Conservation (phyloP, 192 early-diverging fungal species). For the Backusella westeae region DNA sequence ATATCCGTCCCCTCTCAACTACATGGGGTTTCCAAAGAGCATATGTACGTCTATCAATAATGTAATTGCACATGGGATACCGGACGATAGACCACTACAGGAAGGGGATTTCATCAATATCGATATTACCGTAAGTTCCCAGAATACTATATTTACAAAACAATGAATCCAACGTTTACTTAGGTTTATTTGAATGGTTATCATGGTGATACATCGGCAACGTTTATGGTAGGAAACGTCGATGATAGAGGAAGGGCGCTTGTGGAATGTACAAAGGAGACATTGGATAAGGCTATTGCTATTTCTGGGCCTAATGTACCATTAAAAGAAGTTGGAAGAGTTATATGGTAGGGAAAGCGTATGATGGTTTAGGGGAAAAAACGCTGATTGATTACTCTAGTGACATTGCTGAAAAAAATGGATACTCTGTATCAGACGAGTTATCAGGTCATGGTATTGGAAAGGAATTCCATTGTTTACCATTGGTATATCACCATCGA, state of each 20-base stretch:
- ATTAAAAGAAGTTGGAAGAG: conserved; percentile 62
- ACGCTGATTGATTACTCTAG: background rate
- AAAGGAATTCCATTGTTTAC: conserved; percentile 78
- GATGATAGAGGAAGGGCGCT: conserved; percentile 56
- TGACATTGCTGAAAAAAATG: conserved; percentile 43
- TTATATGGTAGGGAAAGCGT: conserved; percentile 42
- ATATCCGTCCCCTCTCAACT: conserved; percentile 79
- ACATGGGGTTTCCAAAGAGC: conserved; percentile 72
- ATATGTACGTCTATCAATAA: conserved; percentile 85
- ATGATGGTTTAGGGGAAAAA: background rate
- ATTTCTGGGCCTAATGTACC: conserved; percentile 52
- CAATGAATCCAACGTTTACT: background rate
- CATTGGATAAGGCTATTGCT: conserved; percentile 58
- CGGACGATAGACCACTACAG: conserved; percentile 54
- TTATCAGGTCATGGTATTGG: conserved; percentile 91
- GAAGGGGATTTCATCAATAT: conserved; percentile 78
- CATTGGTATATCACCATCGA: conserved; percentile 76
- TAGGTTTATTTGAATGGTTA: conserved; percentile 61
- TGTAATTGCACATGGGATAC: conserved; percentile 80
- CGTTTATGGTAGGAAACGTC: conserved; percentile 60
- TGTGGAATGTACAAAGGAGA: conserved; percentile 53
- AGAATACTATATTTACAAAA: too few species aligned
- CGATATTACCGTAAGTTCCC: conserved; percentile 57
- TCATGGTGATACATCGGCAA: conserved; percentile 73
- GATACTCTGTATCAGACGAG: conserved; percentile 64